These are phyloP conservation scores for Pleurotus citrinopileatus DNA, from an alignment of 768 basidiomycete species.

Conservation along the genomic window DNA sequence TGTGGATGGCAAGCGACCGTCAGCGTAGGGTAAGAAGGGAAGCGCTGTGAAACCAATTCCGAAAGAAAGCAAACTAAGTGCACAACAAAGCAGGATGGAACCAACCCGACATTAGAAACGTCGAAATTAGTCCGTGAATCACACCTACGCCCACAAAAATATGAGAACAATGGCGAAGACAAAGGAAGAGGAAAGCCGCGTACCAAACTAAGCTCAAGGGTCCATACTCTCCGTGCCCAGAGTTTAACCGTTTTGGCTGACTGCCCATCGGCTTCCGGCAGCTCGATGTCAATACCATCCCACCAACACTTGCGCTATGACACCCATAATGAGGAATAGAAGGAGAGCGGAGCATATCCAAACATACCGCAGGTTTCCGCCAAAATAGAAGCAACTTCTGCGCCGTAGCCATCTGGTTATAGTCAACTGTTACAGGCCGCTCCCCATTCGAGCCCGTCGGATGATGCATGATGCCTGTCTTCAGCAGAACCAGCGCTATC, in stretches of 20 bases:
- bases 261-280: slow-evolving; percentile 56
- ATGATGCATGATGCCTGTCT: slow-evolving; percentile 90
- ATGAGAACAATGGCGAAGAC: slow-evolving; percentile 6
- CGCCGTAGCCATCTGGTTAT: slow-evolving; percentile 92
- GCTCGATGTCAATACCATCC: slow-evolving; percentile 92
- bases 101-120: neutral
- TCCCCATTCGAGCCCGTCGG: slow-evolving; percentile 45
- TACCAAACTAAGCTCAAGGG: slow-evolving; percentile 93
- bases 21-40: neutral
- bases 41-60: slow-evolving; percentile 4
- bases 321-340: slow-evolving; percentile 11
- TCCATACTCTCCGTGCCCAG: slow-evolving; percentile 98
- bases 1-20: neutral
- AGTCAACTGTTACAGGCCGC: slow-evolving; percentile 79
- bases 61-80: slow-evolving; percentile 10
- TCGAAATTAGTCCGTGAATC: slow-evolving; percentile 8
- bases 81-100: slow-evolving; percentile 9
- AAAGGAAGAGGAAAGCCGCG: slow-evolving; percentile 16
- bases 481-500: slow-evolving; percentile 94
- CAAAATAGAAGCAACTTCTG: slow-evolving; percentile 97
- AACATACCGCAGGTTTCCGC: slow-evolving; percentile 97
- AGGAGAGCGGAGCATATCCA: slow-evolving; percentile 9
- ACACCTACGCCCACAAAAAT: slow-evolving; percentile 18
- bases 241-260: slow-evolving; percentile 70
- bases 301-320: slow-evolving; percentile 98